Evolutionary conservation across 2,329 filamentous ascomycete species (phyloP).

Genomic region (Venturia nashicola): DNA sequence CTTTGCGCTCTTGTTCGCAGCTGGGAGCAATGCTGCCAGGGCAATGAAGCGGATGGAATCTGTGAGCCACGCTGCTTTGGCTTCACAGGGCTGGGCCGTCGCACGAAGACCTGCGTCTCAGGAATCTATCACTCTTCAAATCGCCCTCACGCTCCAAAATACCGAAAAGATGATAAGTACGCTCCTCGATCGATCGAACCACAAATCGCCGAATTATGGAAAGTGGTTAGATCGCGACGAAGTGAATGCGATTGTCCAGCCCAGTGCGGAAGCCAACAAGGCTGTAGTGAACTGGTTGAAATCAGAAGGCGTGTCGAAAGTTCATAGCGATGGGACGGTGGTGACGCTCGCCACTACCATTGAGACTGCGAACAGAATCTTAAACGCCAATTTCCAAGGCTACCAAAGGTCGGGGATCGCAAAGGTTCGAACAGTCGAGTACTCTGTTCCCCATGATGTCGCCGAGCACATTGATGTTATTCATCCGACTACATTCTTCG

Average conservation of each 20-base stretch:
- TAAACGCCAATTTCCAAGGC: slow-evolving; percentile 33
- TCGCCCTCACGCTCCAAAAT: neutral
- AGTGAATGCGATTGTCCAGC: slow-evolving; percentile 41
- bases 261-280: slow-evolving; percentile 37
- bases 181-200: neutral
- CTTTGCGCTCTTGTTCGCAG: neutral
- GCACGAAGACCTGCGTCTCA: neutral
- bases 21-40: neutral
- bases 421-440: slow-evolving; percentile 41
- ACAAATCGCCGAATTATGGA: slow-evolving; percentile 35
- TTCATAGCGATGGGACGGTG: slow-evolving; percentile 26
- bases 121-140: neutral
- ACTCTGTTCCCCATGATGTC: slow-evolving; percentile 48
- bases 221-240: slow-evolving; percentile 48
- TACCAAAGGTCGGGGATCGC: neutral
- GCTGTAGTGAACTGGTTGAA: slow-evolving; percentile 45
- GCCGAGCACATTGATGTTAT: slow-evolving; percentile 47
- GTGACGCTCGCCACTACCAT: slow-evolving; percentile 32
- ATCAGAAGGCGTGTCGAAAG: neutral
- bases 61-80: neutral
- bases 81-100: slow-evolving; percentile 1
- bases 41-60: slow-evolving; percentile 2
- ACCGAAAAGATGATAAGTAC: neutral
- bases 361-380: slow-evolving; percentile 30
- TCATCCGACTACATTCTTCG: slow-evolving; percentile 44